phyloP scores from a whole-genome alignment of 2,329 filamentous ascomycete genomes.

The Fusarium austroafricanum region DNA sequence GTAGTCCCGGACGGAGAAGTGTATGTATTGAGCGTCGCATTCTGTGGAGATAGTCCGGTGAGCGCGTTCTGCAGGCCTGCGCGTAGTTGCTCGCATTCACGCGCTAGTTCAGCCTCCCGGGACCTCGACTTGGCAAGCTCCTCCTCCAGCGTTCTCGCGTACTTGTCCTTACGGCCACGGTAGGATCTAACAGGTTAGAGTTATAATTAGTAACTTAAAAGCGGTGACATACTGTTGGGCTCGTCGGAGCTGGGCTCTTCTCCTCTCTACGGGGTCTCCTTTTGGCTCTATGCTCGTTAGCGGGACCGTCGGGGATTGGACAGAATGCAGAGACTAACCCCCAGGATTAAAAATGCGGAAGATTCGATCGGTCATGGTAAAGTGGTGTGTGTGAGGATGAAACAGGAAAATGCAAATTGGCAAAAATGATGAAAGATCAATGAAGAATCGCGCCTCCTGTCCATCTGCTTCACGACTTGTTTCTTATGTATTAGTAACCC shows the following conservation, averaged over 20 bases:
- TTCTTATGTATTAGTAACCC: too few species aligned
- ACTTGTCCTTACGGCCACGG: conserved; percentile 31
- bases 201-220: neutral
- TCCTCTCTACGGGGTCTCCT: conserved; percentile 25
- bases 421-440: conserved; percentile 19
- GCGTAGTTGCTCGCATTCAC: conserved; percentile 24
- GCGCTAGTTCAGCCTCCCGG: conserved; percentile 10
- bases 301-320: neutral
- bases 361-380: conserved; percentile 39
- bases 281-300: conserved; percentile 12
- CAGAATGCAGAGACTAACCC: conserved; percentile 29
- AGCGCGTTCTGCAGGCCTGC: conserved; percentile 2
- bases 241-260: conserved; percentile 26
- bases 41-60: neutral
- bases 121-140: conserved; percentile 21
- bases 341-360: conserved; percentile 52
- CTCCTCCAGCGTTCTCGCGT: conserved; percentile 14
- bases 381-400: neutral
- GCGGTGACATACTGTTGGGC: conserved; percentile 14
- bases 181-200: conserved; percentile 11
- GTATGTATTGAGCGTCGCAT: neutral
- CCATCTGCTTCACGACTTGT: neutral
- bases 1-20: conserved; percentile 1
- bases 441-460: neutral
- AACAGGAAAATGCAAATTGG: neutral